A percentile compares a stretch with the other conserved stretches of the same genome.
phyloP scores from a whole-genome alignment of 1,284 basidiomycete species.

The Melampsora americana region DNA sequence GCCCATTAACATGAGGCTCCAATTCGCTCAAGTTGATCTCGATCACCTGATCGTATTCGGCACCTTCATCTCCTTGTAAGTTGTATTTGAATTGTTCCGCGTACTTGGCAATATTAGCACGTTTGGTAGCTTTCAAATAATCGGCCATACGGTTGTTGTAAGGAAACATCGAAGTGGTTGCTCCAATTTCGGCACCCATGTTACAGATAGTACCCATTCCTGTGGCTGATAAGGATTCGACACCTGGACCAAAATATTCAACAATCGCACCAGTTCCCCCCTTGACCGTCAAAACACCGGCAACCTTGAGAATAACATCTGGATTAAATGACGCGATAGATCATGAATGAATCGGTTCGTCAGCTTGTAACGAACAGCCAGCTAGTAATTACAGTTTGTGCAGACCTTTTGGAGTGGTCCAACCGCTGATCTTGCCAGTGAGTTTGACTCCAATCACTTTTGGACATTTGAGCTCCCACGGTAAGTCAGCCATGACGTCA shows the following conservation, averaged over 20 bases:
- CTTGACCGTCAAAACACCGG: constrained; percentile 95
- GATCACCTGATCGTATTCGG: constrained; percentile 91
- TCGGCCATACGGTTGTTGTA: constrained; percentile 92
- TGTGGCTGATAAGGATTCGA: constrained; percentile 92
- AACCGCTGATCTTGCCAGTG: constrained; percentile 88
- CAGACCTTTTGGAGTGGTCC: constrained; percentile 94
- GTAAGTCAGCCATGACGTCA: constrained; percentile 94
- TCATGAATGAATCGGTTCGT: constrained; percentile 25
- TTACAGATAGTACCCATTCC: constrained; percentile 99
- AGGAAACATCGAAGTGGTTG: constrained; percentile 97
- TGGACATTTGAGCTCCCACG: constrained; percentile 99
- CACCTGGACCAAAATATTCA: constrained; percentile 87
- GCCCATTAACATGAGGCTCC: constrained; percentile 99
- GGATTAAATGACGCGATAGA: constrained; percentile 2
- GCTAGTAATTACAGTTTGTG: neutral
- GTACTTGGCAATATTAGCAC: constrained; percentile 80
- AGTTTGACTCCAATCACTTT: constrained; percentile 98
- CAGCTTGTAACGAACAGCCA: constrained; percentile 20
- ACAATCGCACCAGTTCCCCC: constrained; percentile 96
- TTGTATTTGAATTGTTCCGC: constrained; percentile 87
- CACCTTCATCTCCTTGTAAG: constrained; percentile 79
- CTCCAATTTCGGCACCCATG: constrained; percentile 99
- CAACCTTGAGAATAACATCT: constrained; percentile 96
- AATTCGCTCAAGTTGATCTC: constrained; percentile 94
- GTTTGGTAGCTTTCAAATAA: constrained; percentile 91